A percentile compares a stretch with the other conserved stretches of the same genome.
These are phyloP conservation scores for Selenicereus undatus DNA, from an alignment of 148 eudicot genomes.

Conservation along the genomic window DNA sequence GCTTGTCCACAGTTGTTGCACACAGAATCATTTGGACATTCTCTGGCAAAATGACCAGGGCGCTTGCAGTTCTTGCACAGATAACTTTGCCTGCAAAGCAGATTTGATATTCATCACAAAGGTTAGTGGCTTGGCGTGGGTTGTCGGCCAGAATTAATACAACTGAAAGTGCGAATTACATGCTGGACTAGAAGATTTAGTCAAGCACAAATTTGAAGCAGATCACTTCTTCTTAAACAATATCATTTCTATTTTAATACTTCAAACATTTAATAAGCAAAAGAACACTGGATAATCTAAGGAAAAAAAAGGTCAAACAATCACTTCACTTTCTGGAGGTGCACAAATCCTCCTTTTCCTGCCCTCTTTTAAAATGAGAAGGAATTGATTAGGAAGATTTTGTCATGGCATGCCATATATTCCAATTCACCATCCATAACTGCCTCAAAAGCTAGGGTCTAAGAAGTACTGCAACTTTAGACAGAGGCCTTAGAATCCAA, in stretches of 20 bases:
- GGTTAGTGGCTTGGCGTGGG: neutral
- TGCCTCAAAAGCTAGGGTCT: neutral
- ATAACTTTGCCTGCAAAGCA: conserved; percentile 43
- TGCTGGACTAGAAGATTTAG: neutral
- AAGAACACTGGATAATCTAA: neutral
- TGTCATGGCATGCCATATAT: neutral
- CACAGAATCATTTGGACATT: conserved; percentile 62
- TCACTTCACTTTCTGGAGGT: neutral
- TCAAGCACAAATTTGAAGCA: neutral
- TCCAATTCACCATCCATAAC: neutral
- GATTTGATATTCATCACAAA: neutral
- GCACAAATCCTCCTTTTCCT: neutral
- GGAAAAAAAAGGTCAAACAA: neutral
- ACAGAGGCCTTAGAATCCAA: neutral
- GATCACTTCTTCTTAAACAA: neutral
- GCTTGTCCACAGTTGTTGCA: conserved; percentile 72
- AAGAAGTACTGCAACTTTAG: neutral
- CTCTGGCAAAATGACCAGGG: conserved; percentile 69
- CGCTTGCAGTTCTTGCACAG: conserved; percentile 69
- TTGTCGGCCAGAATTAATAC: neutral
- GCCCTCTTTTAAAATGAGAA: neutral
- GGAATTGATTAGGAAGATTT: neutral
- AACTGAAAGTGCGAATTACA: neutral
- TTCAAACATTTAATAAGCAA: neutral
- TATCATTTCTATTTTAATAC: neutral